Percentiles rank a stretch among this genome's conserved stretches.
phyloP scores from a whole-genome alignment of 805 yeast species.

The Starmerella ratchasimensis region DNA sequence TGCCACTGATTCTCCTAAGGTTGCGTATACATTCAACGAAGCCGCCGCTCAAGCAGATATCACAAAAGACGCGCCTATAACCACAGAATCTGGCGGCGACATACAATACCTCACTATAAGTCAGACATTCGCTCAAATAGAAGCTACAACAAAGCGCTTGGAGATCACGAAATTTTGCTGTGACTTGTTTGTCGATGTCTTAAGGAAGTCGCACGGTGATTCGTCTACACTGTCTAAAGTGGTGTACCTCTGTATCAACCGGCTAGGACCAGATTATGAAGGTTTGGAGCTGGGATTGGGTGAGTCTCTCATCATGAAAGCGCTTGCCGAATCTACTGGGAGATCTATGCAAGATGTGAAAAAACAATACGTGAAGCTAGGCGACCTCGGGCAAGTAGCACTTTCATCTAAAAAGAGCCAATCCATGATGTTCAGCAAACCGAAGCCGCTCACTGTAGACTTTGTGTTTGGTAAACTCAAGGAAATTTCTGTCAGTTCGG shows the following conservation, averaged over 20 bases:
- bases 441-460: constrained; percentile 60
- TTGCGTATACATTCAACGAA: neutral
- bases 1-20: neutral
- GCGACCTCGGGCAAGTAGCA: constrained; percentile 88
- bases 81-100: neutral
- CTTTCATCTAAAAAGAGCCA: constrained; percentile 70
- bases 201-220: constrained; percentile 33
- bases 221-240: constrained; percentile 48
- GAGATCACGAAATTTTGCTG: constrained; percentile 67
- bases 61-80: neutral
- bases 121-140: constrained; percentile 62
- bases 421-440: constrained; percentile 77
- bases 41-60: neutral
- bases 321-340: constrained; percentile 83
- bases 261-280: constrained; percentile 91
- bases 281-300: constrained; percentile 91
- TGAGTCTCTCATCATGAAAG: constrained; percentile 74
- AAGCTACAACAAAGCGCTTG: constrained; percentile 66
- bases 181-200: constrained; percentile 52
- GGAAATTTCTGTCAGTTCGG: constrained; percentile 63
- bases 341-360: constrained; percentile 57
- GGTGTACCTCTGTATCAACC: constrained; percentile 73
- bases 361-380: constrained; percentile 59
- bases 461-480: constrained; percentile 61
- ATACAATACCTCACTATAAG: constrained; percentile 35